Percentiles rank a stretch among this genome's conserved stretches.
These are phyloP conservation scores for Drechslerella stenobrocha DNA, from an alignment of 2,329 filamentous ascomycete species.

Conservation along the genomic window DNA sequence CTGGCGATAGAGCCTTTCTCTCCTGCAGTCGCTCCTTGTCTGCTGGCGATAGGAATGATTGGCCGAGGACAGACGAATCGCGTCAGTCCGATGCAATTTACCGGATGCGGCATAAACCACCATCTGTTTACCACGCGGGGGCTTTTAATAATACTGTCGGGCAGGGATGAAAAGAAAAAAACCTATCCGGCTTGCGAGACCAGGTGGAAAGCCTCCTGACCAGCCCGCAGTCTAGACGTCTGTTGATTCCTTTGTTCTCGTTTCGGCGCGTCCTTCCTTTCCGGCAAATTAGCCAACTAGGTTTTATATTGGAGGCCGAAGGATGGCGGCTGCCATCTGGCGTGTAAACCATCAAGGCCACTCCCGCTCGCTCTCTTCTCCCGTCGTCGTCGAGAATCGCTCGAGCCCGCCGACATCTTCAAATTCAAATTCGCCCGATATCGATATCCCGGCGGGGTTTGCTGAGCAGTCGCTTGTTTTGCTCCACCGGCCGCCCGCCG, in stretches of 20 bases:
- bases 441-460: too few relatives aligned
- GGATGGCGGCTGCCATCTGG: slow-evolving; percentile 44
- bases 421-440: slow-evolving; percentile 4
- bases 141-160: slow-evolving; percentile 4
- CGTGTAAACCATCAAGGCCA: slow-evolving; percentile 28
- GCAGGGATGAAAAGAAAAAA: not conserved
- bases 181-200: too few relatives aligned
- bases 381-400: slow-evolving; percentile 9
- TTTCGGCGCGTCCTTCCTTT: slow-evolving; percentile 39
- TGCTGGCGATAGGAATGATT: not conserved
- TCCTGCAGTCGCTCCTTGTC: not conserved
- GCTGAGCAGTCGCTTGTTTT: slow-evolving; percentile 45
- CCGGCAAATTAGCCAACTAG: slow-evolving; percentile 2
- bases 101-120: slow-evolving; percentile 44
- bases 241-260: slow-evolving; percentile 11
- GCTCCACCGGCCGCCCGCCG: slow-evolving; percentile 26
- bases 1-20: not conserved
- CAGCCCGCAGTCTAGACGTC: not conserved
- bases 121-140: slow-evolving; percentile 12
- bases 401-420: not conserved
- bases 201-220: not conserved
- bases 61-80: slow-evolving; percentile 3
- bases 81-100: slow-evolving; percentile 33
- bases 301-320: too few relatives aligned
- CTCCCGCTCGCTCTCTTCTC: slow-evolving; percentile 45